phyloP scores from a whole-genome alignment of 1,284 basidiomycete species.

The Ustilago bromivora region DNA sequence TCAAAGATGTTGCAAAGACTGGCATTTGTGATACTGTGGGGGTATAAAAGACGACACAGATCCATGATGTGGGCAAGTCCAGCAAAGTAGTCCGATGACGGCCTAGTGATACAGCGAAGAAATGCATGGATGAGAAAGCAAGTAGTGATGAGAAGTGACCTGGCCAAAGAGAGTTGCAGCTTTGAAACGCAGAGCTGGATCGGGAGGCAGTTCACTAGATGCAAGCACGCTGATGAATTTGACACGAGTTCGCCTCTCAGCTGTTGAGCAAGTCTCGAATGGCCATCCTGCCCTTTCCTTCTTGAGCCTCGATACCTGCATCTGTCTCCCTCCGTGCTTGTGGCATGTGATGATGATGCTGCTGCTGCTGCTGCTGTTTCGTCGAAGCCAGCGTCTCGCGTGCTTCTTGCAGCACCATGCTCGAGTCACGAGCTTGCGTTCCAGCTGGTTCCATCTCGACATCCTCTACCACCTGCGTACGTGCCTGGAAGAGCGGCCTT shows the following conservation, averaged over 20 bases:
- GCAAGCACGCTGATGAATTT: constrained; percentile 1
- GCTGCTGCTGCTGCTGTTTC: constrained; percentile 26
- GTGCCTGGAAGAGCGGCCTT: constrained; percentile 7
- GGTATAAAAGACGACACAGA: constrained; percentile 18
- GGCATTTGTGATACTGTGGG: constrained; percentile 4
- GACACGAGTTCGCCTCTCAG: constrained; percentile 11
- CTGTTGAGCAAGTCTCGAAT: constrained; percentile 49
- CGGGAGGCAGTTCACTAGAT: neutral
- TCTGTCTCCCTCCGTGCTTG: constrained; percentile 11
- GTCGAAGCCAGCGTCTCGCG: constrained; percentile 32
- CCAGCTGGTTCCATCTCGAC: constrained; percentile 32
- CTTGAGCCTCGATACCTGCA: constrained; percentile 7
- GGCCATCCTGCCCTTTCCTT: constrained; percentile 35
- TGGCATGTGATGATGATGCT: constrained; percentile 12
- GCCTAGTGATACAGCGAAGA: neutral
- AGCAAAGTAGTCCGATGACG: neutral
- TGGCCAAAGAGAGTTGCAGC: neutral
- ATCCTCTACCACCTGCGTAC: constrained; percentile 22
- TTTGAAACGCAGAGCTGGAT: neutral
- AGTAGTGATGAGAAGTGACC: neutral
- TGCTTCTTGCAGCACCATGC: constrained; percentile 40
- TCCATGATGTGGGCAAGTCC: neutral
- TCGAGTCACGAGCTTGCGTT: constrained; percentile 18
- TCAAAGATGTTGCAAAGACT: neutral
- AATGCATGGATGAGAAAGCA: neutral